Evolutionary conservation across 805 yeast genomes (phyloP), one percentile per base, ranked within the genome.

Genomic region (Candida hispaniensis): DNA sequence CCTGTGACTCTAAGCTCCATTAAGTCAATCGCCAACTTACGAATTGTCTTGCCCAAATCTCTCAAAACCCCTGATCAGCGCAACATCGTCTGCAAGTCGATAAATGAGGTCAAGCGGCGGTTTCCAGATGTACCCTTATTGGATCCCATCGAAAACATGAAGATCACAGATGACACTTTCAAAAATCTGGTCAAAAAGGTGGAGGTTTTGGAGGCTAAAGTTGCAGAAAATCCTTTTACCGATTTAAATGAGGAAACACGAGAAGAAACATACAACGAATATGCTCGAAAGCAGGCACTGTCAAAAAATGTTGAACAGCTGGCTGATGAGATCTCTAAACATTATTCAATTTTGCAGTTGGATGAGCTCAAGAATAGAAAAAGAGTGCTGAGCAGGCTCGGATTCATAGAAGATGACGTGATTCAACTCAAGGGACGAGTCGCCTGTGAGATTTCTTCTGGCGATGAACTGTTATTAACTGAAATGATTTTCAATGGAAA

Each of bases 381-480:
- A 56, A 69, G 97, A 49, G 97, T 93, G 2, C 63, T 91, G 47
- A 74, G 97, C 56, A 73, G 95, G 51, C 68, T 91, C 22, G 96
- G 91, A 0, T 91, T 91, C 61, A 77, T 86, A 24, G 69, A 72
- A 44, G 94, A 83, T 56, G 98, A 91, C 56, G 77, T 91, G 42
- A 93, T 91, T 44, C 96, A 91, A 55, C 67, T 91, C 49, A 91
- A 91, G 59, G 99, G 99, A 39, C 72, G 97, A 54, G 97, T 91
- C 39, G 96, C 95, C 1, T 88, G 97, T 58, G 96, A 88, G 51
- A 88, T 88, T 47, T 75, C 88, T 47, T 79, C 93, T 14, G 96
- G 95, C 41, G 83, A 75, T 51, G 58, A 54, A 39, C 42, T 54
- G 25, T 80, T 41, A 78, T 94, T 91, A 33, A 91, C 99, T 0